These are phyloP conservation scores for Xylaria sp. DNA, from an alignment of 2,329 filamentous ascomycete species.

Conservation along the genomic window DNA sequence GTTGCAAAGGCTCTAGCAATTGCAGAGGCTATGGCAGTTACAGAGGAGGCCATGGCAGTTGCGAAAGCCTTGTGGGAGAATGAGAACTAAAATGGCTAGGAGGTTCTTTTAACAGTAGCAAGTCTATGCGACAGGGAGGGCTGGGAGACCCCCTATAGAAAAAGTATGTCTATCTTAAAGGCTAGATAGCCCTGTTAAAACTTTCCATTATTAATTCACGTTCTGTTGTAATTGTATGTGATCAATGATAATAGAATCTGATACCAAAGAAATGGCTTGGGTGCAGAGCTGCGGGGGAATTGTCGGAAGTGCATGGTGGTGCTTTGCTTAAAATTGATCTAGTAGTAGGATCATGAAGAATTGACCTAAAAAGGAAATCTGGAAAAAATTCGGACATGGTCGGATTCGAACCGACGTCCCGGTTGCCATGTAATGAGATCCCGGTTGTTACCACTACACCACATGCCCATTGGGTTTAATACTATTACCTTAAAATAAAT, in stretches of 20 bases:
- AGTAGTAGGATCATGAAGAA: slow-evolving; percentile 23
- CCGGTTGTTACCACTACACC: slow-evolving; percentile 24
- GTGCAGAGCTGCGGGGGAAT: slow-evolving; percentile 7
- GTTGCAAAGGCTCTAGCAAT: too few species aligned
- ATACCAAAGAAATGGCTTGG: not conserved
- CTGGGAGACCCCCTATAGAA: too few species aligned
- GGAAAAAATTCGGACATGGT: slow-evolving; percentile 22
- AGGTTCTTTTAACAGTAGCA: not conserved
- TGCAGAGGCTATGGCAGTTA: too few species aligned
- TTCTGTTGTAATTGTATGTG: too few species aligned
- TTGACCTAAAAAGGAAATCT: slow-evolving; percentile 16
- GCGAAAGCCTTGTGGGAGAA: not conserved
- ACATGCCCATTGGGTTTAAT: slow-evolving; percentile 11
- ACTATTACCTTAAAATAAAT: not conserved
- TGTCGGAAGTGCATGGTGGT: slow-evolving; percentile 13
- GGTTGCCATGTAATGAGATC: slow-evolving; percentile 25
- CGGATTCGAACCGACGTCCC: slow-evolving; percentile 27
- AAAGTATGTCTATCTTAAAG: too few species aligned
- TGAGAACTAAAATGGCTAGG: slow-evolving; percentile 6
- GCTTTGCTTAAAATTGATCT: slow-evolving; percentile 14
- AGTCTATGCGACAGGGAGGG: too few species aligned
- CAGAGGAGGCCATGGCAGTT: not conserved
- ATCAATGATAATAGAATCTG: too few species aligned
- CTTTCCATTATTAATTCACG: too few species aligned
- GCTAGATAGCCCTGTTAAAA: too few species aligned